Percentiles rank a stretch among this genome's conserved stretches.
Conservation (phyloP, 768 basidiomycete genomes). For the Mycena floridula region DNA sequence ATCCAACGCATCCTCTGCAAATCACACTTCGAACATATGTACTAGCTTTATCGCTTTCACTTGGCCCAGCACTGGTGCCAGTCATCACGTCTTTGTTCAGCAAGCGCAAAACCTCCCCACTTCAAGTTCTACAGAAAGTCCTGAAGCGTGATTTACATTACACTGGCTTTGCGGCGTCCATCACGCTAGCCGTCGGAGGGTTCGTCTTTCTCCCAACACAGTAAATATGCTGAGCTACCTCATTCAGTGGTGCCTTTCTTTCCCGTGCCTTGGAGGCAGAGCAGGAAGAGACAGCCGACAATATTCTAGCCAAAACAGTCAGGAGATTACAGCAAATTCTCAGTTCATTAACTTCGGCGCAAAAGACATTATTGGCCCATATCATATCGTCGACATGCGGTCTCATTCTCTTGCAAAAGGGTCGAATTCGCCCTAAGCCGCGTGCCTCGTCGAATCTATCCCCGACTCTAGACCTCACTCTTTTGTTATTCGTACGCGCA, state of each 20-base stretch:
- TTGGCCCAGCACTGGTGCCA: constrained; percentile 61
- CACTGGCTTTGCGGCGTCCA: constrained; percentile 65
- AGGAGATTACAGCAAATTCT: constrained; percentile 35
- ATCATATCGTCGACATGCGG: constrained; percentile 50
- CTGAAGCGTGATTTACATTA: constrained; percentile 51
- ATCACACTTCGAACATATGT: constrained; percentile 63
- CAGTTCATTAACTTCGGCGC: constrained; percentile 25
- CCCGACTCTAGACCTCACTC: constrained; percentile 52
- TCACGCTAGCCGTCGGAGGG: constrained; percentile 60
- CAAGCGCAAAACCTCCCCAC: constrained; percentile 13
- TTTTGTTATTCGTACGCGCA: constrained; percentile 65
- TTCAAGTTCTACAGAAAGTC: constrained; percentile 19
- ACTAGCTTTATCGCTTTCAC: constrained; percentile 55
- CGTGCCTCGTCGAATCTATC: constrained; percentile 27
- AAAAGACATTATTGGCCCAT: constrained; percentile 56
- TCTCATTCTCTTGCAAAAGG: constrained; percentile 50
- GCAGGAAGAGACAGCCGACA: too few species aligned
- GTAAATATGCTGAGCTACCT: too few species aligned
- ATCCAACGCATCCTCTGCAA: constrained; percentile 55
- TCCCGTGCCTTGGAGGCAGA: too few species aligned
- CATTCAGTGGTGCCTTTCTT: too few species aligned
- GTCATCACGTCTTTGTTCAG: constrained; percentile 34
- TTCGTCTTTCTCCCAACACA: too few species aligned
- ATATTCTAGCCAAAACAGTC: too few species aligned
- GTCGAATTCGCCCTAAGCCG: constrained; percentile 23